Evolutionary conservation across 1,284 basidiomycete genomes (phyloP).

Genomic region (Cystobasidiaceae sp.): DNA sequence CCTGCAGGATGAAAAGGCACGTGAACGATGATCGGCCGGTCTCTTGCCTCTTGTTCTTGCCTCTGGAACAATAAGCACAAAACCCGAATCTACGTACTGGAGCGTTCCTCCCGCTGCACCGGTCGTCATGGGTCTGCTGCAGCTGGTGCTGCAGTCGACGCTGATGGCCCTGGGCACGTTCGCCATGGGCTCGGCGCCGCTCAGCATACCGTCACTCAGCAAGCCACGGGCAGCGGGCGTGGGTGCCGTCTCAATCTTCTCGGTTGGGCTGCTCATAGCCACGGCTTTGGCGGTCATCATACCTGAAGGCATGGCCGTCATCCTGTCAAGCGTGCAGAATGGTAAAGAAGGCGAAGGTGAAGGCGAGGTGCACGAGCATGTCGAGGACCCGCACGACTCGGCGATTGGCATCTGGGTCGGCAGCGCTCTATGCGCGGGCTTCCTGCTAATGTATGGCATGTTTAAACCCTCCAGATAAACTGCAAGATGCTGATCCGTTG

Average conservation of each 20-base stretch:
- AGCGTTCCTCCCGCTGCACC: too few relatives aligned
- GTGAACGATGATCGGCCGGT: too few relatives aligned
- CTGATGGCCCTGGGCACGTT: conserved; percentile 70
- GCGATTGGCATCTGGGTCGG: conserved; percentile 53
- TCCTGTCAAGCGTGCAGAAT: background rate
- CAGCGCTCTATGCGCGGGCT: conserved; percentile 68
- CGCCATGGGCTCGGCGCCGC: conserved; percentile 64
- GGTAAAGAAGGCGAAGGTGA: conserved; percentile 12
- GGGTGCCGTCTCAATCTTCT: conserved; percentile 54
- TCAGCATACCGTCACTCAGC: conserved; percentile 54
- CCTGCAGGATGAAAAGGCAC: too few relatives aligned
- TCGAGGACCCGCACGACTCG: conserved; percentile 11
- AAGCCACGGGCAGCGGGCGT: conserved; percentile 6
- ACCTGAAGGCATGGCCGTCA: conserved; percentile 56
- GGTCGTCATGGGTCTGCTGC: conserved; percentile 45
- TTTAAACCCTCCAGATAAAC: conserved; percentile 58
- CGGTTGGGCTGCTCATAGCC: conserved; percentile 79
- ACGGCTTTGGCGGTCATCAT: conserved; percentile 85
- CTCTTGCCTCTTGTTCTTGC: too few relatives aligned
- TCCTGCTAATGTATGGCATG: conserved; percentile 74
- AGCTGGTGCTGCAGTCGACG: conserved; percentile 58
- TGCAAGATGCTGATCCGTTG: background rate
- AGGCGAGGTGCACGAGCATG: conserved; percentile 24
- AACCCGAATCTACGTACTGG: too few relatives aligned
- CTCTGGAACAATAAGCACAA: too few relatives aligned